Percentiles rank a stretch among this genome's conserved stretches.
Evolutionary conservation across 176 grass and related monocot species (phyloP).

Genomic region (Carex kokanica): DNA sequence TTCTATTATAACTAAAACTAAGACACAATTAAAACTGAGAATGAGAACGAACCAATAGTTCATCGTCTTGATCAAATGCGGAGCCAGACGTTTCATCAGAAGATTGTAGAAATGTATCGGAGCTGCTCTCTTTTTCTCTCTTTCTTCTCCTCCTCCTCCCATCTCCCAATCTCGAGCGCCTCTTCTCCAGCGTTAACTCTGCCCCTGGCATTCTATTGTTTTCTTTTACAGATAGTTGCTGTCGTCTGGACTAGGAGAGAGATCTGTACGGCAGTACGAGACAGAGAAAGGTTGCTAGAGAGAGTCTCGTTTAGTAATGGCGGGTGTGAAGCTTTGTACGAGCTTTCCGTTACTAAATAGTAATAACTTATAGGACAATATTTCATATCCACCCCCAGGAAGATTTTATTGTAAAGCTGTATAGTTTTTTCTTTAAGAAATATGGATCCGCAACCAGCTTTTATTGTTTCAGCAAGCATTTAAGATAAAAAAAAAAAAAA

Average conservation of each 20-base stretch:
- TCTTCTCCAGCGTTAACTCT: not conserved
- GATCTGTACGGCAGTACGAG: not conserved
- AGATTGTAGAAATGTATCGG: not conserved
- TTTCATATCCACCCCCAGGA: not conserved
- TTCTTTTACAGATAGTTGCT: not conserved
- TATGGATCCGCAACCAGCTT: not conserved
- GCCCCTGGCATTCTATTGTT: slow-evolving; percentile 15
- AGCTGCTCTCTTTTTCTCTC: slow-evolving; percentile 3
- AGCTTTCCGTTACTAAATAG: slow-evolving; percentile 15
- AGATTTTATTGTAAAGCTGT: not conserved
- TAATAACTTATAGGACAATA: not conserved
- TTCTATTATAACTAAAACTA: not conserved
- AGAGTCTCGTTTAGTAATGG: slow-evolving; percentile 5
- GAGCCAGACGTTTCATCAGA: slow-evolving; percentile 1
- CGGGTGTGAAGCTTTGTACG: slow-evolving; percentile 12
- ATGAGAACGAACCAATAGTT: slow-evolving; percentile 15
- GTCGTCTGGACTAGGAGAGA: not conserved
- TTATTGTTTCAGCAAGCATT: not conserved
- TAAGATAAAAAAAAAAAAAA: not conserved
- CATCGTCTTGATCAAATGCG: slow-evolving; percentile 11
- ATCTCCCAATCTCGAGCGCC: slow-evolving; percentile 3
- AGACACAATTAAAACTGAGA: not conserved
- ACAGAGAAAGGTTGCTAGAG: slow-evolving; percentile 3
- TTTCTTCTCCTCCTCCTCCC: slow-evolving; percentile 13
- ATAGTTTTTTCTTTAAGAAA: not conserved